These are phyloP conservation scores for Atalantia buxifolia DNA, from an alignment of 345 rosid species.

Conservation along the genomic window DNA sequence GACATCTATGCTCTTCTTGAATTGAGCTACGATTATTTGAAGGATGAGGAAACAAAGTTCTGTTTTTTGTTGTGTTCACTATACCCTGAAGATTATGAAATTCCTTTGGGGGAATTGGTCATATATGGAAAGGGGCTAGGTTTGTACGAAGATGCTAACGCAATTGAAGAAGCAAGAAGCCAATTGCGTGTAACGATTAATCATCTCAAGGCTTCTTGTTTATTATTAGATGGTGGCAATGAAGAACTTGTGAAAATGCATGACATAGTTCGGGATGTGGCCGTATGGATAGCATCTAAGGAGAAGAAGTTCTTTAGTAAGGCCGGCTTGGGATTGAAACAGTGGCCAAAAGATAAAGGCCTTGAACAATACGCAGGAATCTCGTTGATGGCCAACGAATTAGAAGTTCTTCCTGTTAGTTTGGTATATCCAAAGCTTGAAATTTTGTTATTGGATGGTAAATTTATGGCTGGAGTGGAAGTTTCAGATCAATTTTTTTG, in stretches of 20 bases:
- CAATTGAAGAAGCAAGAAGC: not conserved
- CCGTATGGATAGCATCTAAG: not conserved
- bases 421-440: not conserved
- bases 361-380: not conserved
- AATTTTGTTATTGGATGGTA: not conserved
- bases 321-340: not conserved
- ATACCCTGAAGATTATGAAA: no score
- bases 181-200: not conserved
- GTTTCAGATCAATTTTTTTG: not conserved
- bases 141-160: no score
- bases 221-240: not conserved
- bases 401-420: not conserved
- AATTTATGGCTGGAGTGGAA: accelerated
- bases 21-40: no score
- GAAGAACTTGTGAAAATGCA: not conserved
- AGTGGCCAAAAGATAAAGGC: not conserved
- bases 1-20: no score
- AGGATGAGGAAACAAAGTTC: no score
- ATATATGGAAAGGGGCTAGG: no score
- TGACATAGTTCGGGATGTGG: not conserved
- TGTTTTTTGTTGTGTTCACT: no score
- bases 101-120: no score
- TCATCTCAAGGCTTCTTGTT: no score
- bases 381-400: not conserved
- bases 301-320: not conserved